A percentile compares a stretch with the other conserved stretches of the same genome.
Conservation (phyloP, 345 rosid genomes). For the Pistacia vera region DNA sequence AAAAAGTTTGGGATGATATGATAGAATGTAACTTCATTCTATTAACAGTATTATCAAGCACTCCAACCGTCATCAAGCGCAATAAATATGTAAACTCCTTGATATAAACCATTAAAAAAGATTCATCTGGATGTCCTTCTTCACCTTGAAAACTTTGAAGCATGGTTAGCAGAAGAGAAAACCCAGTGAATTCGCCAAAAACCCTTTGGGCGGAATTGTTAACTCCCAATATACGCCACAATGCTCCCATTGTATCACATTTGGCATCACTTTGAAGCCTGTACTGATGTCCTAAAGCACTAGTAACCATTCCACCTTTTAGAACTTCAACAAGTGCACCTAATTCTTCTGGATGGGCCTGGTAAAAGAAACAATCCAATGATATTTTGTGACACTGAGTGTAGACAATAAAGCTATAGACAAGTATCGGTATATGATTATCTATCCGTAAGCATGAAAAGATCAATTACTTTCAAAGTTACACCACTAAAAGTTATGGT, state of each 20-base stretch:
- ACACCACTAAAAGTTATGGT: not conserved
- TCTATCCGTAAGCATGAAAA: slow-evolving; percentile 3
- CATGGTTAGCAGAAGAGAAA: slow-evolving; percentile 90
- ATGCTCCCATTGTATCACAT: slow-evolving; percentile 96
- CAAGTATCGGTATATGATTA: not conserved
- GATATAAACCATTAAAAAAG: slow-evolving; percentile 49
- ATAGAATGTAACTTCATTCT: slow-evolving; percentile 82
- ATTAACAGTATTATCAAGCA: slow-evolving; percentile 74
- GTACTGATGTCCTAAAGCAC: slow-evolving; percentile 86
- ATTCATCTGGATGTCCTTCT: slow-evolving; percentile 55
- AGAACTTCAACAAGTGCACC: slow-evolving; percentile 89
- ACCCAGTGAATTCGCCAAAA: slow-evolving; percentile 97
- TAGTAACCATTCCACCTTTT: slow-evolving; percentile 96
- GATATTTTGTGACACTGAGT: slow-evolving; percentile 7
- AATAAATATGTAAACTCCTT: slow-evolving; percentile 83
- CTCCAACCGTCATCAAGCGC: slow-evolving; percentile 92
- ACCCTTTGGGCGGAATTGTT: slow-evolving; percentile 84
- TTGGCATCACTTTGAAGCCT: slow-evolving; percentile 86
- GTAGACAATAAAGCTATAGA: not conserved
- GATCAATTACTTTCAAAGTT: not conserved
- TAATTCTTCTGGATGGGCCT: slow-evolving; percentile 94
- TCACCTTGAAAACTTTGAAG: slow-evolving; percentile 90
- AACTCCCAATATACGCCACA: slow-evolving; percentile 93
- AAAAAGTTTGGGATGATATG: slow-evolving; percentile 86
- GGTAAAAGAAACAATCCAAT: slow-evolving; percentile 24